These are phyloP conservation scores for Lactifluus rugatus DNA, from an alignment of 768 basidiomycete species.

Conservation along the genomic window DNA sequence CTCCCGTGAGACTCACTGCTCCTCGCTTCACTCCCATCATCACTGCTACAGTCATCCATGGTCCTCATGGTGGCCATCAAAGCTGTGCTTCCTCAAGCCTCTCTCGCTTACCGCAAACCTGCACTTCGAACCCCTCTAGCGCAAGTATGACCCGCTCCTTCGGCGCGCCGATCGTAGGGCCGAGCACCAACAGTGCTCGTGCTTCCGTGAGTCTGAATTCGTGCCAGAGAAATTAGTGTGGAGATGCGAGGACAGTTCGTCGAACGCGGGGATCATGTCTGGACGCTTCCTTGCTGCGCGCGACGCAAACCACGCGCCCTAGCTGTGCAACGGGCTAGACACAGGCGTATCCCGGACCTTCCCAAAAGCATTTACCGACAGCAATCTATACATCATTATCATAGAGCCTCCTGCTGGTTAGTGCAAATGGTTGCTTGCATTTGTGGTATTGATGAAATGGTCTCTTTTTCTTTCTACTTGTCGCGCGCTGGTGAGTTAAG, in stretches of 20 bases:
- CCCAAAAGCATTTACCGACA: too few species aligned
- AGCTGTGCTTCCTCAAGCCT: too few species aligned
- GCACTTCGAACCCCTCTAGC: constrained; percentile 54
- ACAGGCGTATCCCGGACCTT: too few species aligned
- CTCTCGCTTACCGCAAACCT: constrained; percentile 23
- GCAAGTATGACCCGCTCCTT: constrained; percentile 52
- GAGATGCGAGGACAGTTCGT: constrained; percentile 64
- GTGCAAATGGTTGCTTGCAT: too few species aligned
- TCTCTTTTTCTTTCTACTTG: too few species aligned
- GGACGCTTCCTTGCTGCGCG: constrained; percentile 48
- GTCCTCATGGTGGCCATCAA: too few species aligned
- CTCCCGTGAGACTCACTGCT: constrained; percentile 12
- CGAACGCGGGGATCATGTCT: constrained; percentile 56
- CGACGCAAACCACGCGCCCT: constrained; percentile 38
- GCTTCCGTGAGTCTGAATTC: constrained; percentile 10
- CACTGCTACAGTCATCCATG: constrained; percentile 13
- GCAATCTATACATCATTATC: too few species aligned
- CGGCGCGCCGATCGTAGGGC: constrained; percentile 52
- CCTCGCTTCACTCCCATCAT: constrained; percentile 4
- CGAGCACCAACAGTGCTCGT: constrained; percentile 42
- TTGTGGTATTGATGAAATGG: too few species aligned
- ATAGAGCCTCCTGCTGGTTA: too few species aligned
- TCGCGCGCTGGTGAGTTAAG: too few species aligned
- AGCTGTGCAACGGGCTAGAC: constrained; percentile 59
- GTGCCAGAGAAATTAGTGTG: constrained; percentile 62